Base-by-base conservation (phyloP, 2,329 filamentous ascomycete genomes). In the Hymenotorrendiella dingleyae region DNA sequence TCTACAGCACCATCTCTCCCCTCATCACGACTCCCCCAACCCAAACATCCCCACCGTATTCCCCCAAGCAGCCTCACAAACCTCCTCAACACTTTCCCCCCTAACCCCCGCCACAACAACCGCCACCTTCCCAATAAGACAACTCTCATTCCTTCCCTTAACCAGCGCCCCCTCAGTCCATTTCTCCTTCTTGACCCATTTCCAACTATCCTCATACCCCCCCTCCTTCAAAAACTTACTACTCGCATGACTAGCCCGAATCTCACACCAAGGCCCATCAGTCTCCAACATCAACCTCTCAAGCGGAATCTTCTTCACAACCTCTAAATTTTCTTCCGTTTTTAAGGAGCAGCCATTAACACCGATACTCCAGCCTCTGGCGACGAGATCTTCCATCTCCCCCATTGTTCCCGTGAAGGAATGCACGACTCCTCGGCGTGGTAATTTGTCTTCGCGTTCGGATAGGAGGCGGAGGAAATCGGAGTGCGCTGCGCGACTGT, bases 341-440 rank as follows among this genome's bases (percentile, higher is more conserved):
- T 97, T 98, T 71, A 98, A 78, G 57, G 86, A 94, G 65, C 93
- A 98, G 4, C 93, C 93, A 60, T 98, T 98, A 47, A 96, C 79
- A n/a, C 93, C 91, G 47, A 98, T 82, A 64, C 95, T 84, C 41
- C 96, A 76, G 0, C 90, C 91, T 34, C 94, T 64, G 2, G 79
- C 80, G 55, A 94, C 80, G 42, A 97, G 68, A 52, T 86, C 78
- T 43, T 74, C 68, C 84, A 95, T 91, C 66, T 95, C 93, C 42
- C 84, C 86, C 11, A 80, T 65, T 0, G 87, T 88, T 3, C 93
- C 93, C 0, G 93, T 98, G 58, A 98, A 98, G 60, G 84, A 91
- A 67, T 98, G 93, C 41, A 98, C 93, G 12, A 97, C 79, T 11
- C 86, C 93, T 14, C 82, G 78, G 55, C 76, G 84, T 17, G 84